phyloP scores from a whole-genome alignment of 331 rosid species.

The Saraca asoca region DNA sequence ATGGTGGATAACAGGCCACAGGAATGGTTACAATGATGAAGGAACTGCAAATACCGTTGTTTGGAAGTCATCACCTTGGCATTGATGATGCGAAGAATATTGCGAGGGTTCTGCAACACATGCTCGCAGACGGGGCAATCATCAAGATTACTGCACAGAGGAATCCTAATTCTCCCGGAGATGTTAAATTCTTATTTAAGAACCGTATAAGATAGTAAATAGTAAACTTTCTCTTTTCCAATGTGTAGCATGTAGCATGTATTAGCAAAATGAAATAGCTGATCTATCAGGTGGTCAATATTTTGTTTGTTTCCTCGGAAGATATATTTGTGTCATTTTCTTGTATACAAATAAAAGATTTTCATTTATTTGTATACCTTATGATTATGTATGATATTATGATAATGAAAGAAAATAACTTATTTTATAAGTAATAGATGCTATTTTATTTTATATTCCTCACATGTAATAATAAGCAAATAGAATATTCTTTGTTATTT shows the following conservation, averaged over 20 bases:
- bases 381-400: no score
- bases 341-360: no score
- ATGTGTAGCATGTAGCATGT: slow-evolving; percentile 18
- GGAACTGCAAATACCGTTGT: slow-evolving; percentile 66
- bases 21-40: slow-evolving; percentile 93
- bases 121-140: slow-evolving; percentile 81
- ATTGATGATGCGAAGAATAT: slow-evolving; percentile 91
- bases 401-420: no score
- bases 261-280: background rate
- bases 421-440: no score
- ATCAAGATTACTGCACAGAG: slow-evolving; percentile 74
- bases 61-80: slow-evolving; percentile 97
- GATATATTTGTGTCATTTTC: no score
- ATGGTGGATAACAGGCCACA: slow-evolving; percentile 62
- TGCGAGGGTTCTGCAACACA: slow-evolving; percentile 67
- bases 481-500: no score
- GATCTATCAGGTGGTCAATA: background rate
- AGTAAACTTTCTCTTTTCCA: background rate
- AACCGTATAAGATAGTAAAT: slow-evolving; percentile 60
- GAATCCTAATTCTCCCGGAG: slow-evolving; percentile 50
- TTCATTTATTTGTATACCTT: no score
- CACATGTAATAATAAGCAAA: no score
- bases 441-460: no score
- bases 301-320: no score
- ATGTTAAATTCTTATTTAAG: slow-evolving; percentile 70